Evolutionary conservation across 176 grass and related monocot genomes (phyloP).

Genomic region (Hordeum marinum): DNA sequence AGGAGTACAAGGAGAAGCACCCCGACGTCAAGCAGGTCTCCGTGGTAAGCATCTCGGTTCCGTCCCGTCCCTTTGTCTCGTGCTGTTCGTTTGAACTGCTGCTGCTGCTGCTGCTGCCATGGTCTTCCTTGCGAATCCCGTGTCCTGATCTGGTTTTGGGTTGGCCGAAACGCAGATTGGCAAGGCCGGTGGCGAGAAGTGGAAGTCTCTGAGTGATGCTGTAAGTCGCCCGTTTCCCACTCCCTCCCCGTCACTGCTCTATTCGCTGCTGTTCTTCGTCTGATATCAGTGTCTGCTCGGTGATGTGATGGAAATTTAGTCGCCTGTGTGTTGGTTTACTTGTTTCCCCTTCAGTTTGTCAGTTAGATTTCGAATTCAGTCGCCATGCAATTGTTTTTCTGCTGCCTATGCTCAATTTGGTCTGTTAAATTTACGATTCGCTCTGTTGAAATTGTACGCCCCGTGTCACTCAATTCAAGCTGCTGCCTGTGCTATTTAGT

Average conservation of each 20-base stretch:
- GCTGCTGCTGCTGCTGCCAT: neutral
- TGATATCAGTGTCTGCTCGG: neutral
- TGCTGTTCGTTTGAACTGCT: neutral
- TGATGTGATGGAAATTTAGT: neutral
- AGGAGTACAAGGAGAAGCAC: slow-evolving; percentile 79
- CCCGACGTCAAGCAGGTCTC: slow-evolving; percentile 71
- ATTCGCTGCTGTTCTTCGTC: too few species aligned
- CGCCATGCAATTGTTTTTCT: neutral
- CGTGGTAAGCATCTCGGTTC: slow-evolving; percentile 36
- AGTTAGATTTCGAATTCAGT: neutral
- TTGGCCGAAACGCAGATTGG: slow-evolving; percentile 44
- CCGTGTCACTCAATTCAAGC: neutral
- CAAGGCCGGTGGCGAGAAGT: slow-evolving; percentile 92
- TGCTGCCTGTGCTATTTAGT: neutral
- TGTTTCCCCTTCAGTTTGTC: too few species aligned
- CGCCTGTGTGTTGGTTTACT: too few species aligned
- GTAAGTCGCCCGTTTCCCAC: slow-evolving; percentile 20
- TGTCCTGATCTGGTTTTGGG: neutral
- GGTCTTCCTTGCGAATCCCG: fast-evolving
- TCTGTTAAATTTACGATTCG: too few species aligned
- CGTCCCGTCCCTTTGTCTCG: neutral
- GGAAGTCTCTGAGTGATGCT: slow-evolving; percentile 84
- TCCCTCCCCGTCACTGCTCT: neutral
- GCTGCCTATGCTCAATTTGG: too few species aligned
- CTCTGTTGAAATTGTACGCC: too few species aligned